Evolutionary conservation across 495 filamentous ascomycete species (phyloP).

Genomic region (Tuber borchii): DNA sequence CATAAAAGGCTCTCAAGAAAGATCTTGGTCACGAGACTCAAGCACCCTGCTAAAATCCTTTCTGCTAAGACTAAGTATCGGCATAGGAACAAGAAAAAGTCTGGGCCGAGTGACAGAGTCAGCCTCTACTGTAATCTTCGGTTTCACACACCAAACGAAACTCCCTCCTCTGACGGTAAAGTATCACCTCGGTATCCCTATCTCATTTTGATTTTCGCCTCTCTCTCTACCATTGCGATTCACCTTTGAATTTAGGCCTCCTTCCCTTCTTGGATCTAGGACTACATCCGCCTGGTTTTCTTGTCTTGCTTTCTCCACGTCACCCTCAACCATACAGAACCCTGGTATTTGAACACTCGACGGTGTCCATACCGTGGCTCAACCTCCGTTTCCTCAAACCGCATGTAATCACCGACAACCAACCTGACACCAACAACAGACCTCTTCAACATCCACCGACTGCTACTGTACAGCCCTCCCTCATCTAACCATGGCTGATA

Average conservation of each 20-base stretch:
- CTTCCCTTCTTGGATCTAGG: background rate
- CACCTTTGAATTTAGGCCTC: background rate
- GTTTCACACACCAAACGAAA: background rate
- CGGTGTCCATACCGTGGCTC: background rate
- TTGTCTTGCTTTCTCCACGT: background rate
- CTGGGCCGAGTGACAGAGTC: background rate
- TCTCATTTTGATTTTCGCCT: background rate
- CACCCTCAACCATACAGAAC: background rate
- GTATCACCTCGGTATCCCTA: background rate
- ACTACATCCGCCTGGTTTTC: background rate
- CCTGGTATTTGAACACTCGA: background rate
- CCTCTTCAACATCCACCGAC: constrained; percentile 2
- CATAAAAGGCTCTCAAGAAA: background rate
- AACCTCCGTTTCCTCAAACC: background rate
- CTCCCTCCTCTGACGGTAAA: background rate
- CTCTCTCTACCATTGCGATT: background rate
- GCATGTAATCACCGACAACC: background rate
- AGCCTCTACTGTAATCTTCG: background rate
- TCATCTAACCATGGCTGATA: constrained; percentile 16
- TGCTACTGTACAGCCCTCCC: constrained; percentile 20
- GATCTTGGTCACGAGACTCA: background rate
- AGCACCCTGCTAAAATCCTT: background rate
- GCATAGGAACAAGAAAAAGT: background rate
- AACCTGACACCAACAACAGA: background rate
- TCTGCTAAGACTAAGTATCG: background rate